Evolutionary conservation across 345 rosid species (phyloP), one percentile per base, ranked within the genome.

Genomic region (Excoecaria cochinchinensis): DNA sequence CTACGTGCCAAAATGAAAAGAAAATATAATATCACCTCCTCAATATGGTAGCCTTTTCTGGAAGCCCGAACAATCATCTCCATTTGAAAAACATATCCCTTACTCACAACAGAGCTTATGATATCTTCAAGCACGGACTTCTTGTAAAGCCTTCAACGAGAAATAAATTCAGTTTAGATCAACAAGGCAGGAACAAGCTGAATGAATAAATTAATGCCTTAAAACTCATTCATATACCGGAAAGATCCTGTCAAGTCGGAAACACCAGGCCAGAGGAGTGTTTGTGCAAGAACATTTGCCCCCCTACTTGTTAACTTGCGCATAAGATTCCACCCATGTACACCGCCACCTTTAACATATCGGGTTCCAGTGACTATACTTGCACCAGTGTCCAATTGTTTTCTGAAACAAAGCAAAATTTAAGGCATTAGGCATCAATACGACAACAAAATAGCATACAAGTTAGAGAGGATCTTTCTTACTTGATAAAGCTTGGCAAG

Each of bases 51-150:
- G 76, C 96, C 89, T 80, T 89, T 90, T 78, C 99, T 90, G 40
- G 97, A 85, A 46, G 98, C 99, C 66, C 98, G 93, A 47, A 95
- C 99, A 69, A 95, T 93, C 97, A 95, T 95, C 88, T 95, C 99
- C 97, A 95, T 95, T 79, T 95, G 99, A 81, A 95, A 95, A 61
- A 95, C 99, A 57, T 93, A 93, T 39, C 98, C 97, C 82, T 93
- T 95, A 74, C 98, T 95, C 56, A 95, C 97, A 57, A 91, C 87
- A 61, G 97, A 89, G 73, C 83, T 82, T 62, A 95, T 93, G 62
- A 93, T 79, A 57, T 90, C 97, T 86, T 95, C 95, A 51, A 95
- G 95, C 71, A 82, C 97, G 4, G 89, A 86, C 83, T 90, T 95
- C 87, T 80, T 84, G 84, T 93, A 93, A 60, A 93, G 91, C 77